Evolutionary conservation across 2,329 filamentous ascomycete species (phyloP).

Genomic region (Trichoderma semiorbis): DNA sequence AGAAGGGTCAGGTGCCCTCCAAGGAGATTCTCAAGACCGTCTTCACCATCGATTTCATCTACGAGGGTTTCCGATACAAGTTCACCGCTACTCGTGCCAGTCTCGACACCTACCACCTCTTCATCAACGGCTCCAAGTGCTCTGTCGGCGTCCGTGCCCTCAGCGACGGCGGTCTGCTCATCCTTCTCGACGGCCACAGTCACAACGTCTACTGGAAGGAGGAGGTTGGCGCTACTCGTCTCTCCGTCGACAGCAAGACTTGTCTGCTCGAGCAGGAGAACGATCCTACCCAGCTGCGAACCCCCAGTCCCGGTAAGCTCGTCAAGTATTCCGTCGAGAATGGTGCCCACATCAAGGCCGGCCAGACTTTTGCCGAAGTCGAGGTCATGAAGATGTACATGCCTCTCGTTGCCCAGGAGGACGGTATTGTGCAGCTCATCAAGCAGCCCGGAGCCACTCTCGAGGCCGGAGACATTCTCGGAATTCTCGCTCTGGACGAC

Average conservation of each 20-base stretch:
- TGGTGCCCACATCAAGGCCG: constrained; percentile 86
- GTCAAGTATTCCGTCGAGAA: constrained; percentile 98
- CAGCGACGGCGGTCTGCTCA: constrained; percentile 87
- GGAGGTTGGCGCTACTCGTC: constrained; percentile 89
- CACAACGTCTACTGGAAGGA: constrained; percentile 99
- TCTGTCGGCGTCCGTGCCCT: constrained; percentile 88
- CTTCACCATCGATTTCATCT: constrained; percentile 97
- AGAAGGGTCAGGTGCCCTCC: constrained; percentile 95
- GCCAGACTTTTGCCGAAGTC: constrained; percentile 91
- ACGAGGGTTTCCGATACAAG: constrained; percentile 94
- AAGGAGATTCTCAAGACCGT: constrained; percentile 98
- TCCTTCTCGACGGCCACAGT: constrained; percentile 85
- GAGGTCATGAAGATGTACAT: constrained; percentile 99
- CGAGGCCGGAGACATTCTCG: constrained; percentile 97
- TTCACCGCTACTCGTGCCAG: constrained; percentile 95
- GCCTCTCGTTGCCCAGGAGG: constrained; percentile 91
- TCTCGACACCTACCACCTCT: constrained; percentile 90
- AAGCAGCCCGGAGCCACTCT: constrained; percentile 98
- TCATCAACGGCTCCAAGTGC: constrained; percentile 98
- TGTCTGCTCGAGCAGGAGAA: constrained; percentile 98
- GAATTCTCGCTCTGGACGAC: constrained; percentile 92
- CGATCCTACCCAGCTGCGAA: constrained; percentile 93
- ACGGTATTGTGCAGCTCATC: constrained; percentile 94
- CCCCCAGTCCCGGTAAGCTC: constrained; percentile 92
- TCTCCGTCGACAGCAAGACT: constrained; percentile 97